Base-by-base conservation (phyloP, 1,139 yeast genomes). In the Blastobotrys apis region DNA sequence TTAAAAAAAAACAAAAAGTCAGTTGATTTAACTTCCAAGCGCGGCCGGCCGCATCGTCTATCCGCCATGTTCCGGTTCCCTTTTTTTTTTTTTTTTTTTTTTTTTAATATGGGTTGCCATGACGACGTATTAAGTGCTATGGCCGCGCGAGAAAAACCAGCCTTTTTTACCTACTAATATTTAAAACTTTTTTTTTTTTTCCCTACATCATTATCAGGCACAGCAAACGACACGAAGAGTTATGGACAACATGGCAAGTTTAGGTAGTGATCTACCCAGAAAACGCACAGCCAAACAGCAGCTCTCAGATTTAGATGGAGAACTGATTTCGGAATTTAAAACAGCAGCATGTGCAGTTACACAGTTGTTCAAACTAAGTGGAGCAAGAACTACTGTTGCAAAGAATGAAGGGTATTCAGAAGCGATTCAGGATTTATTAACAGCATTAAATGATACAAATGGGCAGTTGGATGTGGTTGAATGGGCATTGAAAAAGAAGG, bases 311-410 rank as follows among this genome's bases (percentile, higher is more conserved):
- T 37, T 44, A 33, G 47, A 39, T 27, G 21, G 19, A 10, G 13
- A 26, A 34, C 37, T 44, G n/a, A 23, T 39, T 13, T 33, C 36
- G 19, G 62, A 57, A 49, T 59, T 58, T 49, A 58, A 56, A 38
- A 50, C 55, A 15, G 63, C 64, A 12, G 66, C 64, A 16, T 48
- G 55, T 41, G 55, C 64, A 15, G 58, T 60, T 27, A 53, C 63
- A 29, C 53, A 56, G 50, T 52, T 61, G 45, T 58, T 55, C 53
- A 61, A 60, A 39, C 54, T 60, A 19, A 48, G 60, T 23, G 53
- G 59, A 10, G 53, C 58, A 21, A 50, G 56, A 38, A 49, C 55
- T 9, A 48, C 48, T n/a, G 41, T 50, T 30, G 53, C 57, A 6
- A 49, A 56, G 25, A 53, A 53, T 13, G 58, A 58, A 41, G 64